These are phyloP conservation scores for Allantophomopsis cytisporea DNA, from an alignment of 2,329 filamentous ascomycete genomes.

Conservation along the genomic window DNA sequence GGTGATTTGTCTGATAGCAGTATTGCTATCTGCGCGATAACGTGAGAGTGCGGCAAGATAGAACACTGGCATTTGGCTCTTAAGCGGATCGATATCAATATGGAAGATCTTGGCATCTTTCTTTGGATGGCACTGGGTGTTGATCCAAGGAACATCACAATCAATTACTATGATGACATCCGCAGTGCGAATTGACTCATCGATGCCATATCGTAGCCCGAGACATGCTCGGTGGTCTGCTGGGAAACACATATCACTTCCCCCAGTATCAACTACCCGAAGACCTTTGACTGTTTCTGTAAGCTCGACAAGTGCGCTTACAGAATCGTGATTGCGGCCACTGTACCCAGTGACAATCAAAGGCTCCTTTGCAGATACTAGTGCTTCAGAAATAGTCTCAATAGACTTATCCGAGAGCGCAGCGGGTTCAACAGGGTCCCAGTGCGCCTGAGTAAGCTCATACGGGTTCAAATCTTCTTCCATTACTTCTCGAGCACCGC, in stretches of 20 bases:
- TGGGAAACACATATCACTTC: constrained; percentile 73
- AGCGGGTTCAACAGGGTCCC: constrained; percentile 44
- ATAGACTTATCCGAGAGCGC: constrained; percentile 41
- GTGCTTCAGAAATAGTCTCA: constrained; percentile 42
- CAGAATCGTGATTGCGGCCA: constrained; percentile 53
- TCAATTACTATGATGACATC: constrained; percentile 79
- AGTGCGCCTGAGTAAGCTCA: constrained; percentile 39
- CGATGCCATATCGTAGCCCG: constrained; percentile 60
- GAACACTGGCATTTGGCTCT: constrained; percentile 49
- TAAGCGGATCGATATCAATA: constrained; percentile 51
- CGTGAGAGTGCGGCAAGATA: constrained; percentile 54
- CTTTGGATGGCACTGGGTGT: constrained; percentile 51
- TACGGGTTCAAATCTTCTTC: constrained; percentile 55
- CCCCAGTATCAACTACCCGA: constrained; percentile 61
- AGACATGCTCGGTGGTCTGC: constrained; percentile 54
- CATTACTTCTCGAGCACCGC: constrained; percentile 54
- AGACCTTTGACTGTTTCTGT: constrained; percentile 55
- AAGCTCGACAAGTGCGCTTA: constrained; percentile 48
- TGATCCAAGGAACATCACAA: constrained; percentile 84
- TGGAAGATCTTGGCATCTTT: constrained; percentile 43
- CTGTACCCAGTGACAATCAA: constrained; percentile 59
- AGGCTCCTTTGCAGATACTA: constrained; percentile 28
- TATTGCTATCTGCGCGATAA: constrained; percentile 52
- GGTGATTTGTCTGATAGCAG: constrained; percentile 56
- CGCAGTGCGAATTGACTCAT: constrained; percentile 60